Base-by-base conservation (phyloP, 305 asterid genomes). In the Rubia tinctorum region DNA sequence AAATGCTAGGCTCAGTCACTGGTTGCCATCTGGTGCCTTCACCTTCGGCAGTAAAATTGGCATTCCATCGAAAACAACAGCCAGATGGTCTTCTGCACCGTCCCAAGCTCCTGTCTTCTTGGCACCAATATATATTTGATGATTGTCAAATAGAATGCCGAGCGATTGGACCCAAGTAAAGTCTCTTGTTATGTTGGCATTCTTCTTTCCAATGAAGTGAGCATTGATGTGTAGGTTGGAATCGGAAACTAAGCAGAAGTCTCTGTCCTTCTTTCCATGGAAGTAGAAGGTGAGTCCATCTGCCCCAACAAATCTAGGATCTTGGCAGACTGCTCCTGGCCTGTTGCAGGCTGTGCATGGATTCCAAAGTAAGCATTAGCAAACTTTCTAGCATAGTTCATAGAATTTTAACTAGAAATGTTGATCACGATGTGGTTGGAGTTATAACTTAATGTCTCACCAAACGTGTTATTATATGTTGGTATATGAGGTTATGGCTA, bases 301-400 rank as follows among this genome's bases (percentile, higher is more conserved):
- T 0, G 88, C 97, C 2, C 97, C 98, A 0, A 90, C 47, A 73
- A 92, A 92, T 78, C 89, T 69, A 5, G 97, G 98, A 77, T 92
- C 97, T 74, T 92, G 96, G 68, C 96, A 92, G 12, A 90, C 92
- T 30, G 97, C 94, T 68, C 98, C 98, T 3, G 97, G 89, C 79
- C 15, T 88, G 56, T 92, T 79, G 84, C 98, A 90, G 62, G 75
- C 98, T 90, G 79, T 66, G 40, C 82, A 69, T 1, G 42, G 39
- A 20, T 11, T 20, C 40, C 37, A 30, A 49, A 27, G 55, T 5
- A 20, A 20, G 44, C 23, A 63, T 69, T 27, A 13, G 17, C 43
- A 39, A 37, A 44, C 55, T 25, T 13, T 13, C 5, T 66, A 4
- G 40, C 60, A 66, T 12, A 4, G 55, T 17, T 60, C 40, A 60